These are phyloP conservation scores for Nitzschia putrida DNA, from an alignment of 108 stramenopile genomes.

Conservation along the genomic window DNA sequence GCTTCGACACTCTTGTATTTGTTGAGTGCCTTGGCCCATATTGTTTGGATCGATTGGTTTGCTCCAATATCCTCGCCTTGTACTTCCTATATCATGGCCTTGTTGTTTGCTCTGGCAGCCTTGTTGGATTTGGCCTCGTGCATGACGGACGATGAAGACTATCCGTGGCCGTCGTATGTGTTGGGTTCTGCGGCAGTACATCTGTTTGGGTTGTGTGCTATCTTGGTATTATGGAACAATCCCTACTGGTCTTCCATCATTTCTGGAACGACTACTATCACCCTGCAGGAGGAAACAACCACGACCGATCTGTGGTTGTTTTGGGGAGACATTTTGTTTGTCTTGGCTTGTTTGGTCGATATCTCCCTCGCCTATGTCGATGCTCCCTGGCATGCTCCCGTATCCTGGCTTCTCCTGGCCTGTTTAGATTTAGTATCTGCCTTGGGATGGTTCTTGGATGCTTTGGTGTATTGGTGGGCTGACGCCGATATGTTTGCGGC, in stretches of 20 bases:
- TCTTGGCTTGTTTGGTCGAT: constrained; percentile 12
- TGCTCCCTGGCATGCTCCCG: constrained; percentile 2
- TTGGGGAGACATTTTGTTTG: constrained; percentile 10
- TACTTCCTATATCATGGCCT: background rate
- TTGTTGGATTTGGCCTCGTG: constrained; percentile 10
- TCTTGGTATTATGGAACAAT: background rate
- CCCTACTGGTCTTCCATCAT: too few species aligned
- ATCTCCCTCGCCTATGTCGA: background rate
- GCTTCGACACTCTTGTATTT: constrained; percentile 8
- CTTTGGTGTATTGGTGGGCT: background rate
- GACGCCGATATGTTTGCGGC: constrained; percentile 15
- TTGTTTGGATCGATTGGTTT: background rate
- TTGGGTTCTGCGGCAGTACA: background rate
- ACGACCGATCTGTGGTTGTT: background rate
- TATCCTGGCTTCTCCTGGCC: background rate
- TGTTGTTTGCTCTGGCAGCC: constrained; percentile 12
- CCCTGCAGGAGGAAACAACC: background rate
- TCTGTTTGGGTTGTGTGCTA: constrained; percentile 9
- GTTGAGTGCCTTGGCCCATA: constrained; percentile 4
- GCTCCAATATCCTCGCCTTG: background rate
- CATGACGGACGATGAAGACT: constrained; percentile 5
- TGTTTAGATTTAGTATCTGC: background rate
- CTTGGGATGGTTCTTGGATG: constrained; percentile 13
- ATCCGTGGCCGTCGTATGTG: constrained; percentile 22
- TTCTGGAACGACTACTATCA: too few species aligned